Evolutionary conservation across 1,139 yeast genomes (phyloP).

Genomic region (Hemisphaericaspora subhashii): DNA sequence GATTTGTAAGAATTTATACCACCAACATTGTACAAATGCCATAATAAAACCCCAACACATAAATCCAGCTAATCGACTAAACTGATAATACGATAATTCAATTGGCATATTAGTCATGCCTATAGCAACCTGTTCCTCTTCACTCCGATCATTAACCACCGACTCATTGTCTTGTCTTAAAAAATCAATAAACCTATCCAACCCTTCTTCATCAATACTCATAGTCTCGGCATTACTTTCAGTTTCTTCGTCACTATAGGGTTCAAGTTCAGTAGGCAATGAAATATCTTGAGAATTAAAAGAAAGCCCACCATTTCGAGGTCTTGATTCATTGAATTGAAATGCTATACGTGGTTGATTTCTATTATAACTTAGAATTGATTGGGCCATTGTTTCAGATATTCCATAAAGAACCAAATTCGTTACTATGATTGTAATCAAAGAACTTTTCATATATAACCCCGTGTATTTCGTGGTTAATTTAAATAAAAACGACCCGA

Average conservation of each 20-base stretch:
- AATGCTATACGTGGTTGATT: constrained; percentile 24
- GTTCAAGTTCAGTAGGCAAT: not conserved
- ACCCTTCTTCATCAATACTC: constrained; percentile 25
- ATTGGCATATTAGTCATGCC: constrained; percentile 5
- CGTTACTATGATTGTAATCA: constrained; percentile 79
- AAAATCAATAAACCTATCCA: constrained; percentile 39
- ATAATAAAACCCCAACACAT: constrained; percentile 85
- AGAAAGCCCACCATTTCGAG: constrained; percentile 11
- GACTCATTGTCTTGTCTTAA: constrained; percentile 31
- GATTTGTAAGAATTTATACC: constrained; percentile 85
- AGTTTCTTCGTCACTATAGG: constrained; percentile 12
- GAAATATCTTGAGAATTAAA: constrained; percentile 16
- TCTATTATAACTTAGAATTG: constrained; percentile 43
- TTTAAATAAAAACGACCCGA: constrained; percentile 50
- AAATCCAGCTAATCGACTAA: constrained; percentile 74
- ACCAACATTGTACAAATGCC: constrained; percentile 81
- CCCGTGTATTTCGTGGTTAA: constrained; percentile 59
- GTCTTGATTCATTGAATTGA: constrained; percentile 18
- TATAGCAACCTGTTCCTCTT: not conserved
- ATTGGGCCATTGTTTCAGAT: constrained; percentile 88
- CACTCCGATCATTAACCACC: constrained; percentile 8
- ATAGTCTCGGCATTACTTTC: constrained; percentile 1
- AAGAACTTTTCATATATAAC: constrained; percentile 65
- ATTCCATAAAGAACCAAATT: constrained; percentile 81
- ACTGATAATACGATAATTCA: constrained; percentile 50